phyloP scores from a whole-genome alignment of 2,329 filamentous ascomycete species.

The Myrmaecium sp. region DNA sequence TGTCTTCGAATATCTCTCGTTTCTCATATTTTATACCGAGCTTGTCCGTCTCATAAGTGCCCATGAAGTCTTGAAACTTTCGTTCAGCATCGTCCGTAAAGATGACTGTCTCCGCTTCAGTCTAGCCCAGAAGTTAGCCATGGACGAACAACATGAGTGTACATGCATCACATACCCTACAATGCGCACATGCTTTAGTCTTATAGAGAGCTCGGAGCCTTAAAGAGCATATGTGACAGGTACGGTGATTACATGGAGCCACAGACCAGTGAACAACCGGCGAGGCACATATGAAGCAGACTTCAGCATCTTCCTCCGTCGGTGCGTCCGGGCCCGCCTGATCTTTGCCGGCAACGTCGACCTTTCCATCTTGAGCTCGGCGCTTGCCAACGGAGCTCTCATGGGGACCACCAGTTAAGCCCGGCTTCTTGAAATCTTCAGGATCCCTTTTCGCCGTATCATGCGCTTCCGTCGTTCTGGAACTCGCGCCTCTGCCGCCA shows the following conservation, averaged over 20 bases:
- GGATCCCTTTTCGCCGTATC: slow-evolving; percentile 28
- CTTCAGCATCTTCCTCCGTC: slow-evolving; percentile 44
- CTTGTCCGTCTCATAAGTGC: slow-evolving; percentile 60
- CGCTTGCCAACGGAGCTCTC: slow-evolving; percentile 7
- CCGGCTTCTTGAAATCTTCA: slow-evolving; percentile 9
- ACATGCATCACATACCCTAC: slow-evolving; percentile 44
- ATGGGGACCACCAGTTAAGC: too few species aligned
- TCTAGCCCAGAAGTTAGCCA: slow-evolving; percentile 23
- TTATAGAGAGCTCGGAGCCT: slow-evolving; percentile 89
- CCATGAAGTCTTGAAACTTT: slow-evolving; percentile 67
- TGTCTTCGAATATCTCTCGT: slow-evolving; percentile 80
- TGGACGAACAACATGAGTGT: neutral
- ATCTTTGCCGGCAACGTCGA: slow-evolving; percentile 1
- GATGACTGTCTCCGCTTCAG: slow-evolving; percentile 63
- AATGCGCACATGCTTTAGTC: slow-evolving; percentile 92
- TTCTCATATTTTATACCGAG: slow-evolving; percentile 86
- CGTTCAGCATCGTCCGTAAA: slow-evolving; percentile 79
- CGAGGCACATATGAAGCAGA: slow-evolving; percentile 97
- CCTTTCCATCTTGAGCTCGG: slow-evolving; percentile 3
- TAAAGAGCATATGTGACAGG: slow-evolving; percentile 89
- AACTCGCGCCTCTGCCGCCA: slow-evolving; percentile 14
- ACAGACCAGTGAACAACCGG: slow-evolving; percentile 74
- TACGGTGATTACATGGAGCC: slow-evolving; percentile 87
- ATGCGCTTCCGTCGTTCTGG: slow-evolving; percentile 29
- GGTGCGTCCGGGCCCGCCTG: slow-evolving; percentile 6